Percentiles rank a stretch among this genome's conserved stretches.
Conservation (phyloP, 176 grass and related monocot genomes). For the Alopecurus myosuroides region DNA sequence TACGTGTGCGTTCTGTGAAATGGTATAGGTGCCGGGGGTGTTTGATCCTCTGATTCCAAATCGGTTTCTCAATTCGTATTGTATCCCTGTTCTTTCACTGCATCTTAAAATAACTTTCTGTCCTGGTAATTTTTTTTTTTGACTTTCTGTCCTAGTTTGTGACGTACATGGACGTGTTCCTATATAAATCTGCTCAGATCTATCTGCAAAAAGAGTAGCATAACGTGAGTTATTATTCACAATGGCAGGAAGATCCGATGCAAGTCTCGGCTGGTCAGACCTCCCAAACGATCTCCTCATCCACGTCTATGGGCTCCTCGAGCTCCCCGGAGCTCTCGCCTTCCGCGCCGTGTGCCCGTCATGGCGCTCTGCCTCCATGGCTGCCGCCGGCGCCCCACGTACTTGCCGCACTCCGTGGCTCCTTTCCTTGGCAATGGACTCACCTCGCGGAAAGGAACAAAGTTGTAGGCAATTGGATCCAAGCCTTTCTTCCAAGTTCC, state of each 20-base stretch:
- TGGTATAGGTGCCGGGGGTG: too few species aligned
- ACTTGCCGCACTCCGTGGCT: neutral
- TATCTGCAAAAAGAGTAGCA: too few species aligned
- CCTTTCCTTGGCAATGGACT: neutral
- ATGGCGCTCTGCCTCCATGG: neutral
- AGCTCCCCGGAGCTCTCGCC: neutral
- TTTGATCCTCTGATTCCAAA: too few species aligned
- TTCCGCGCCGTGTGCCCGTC: neutral
- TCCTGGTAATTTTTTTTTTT: too few species aligned
- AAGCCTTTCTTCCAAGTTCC: neutral
- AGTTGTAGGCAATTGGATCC: neutral
- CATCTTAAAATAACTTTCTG: too few species aligned
- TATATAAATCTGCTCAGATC: too few species aligned
- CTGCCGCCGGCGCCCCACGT: neutral
- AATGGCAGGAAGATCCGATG: neutral
- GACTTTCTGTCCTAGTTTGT: too few species aligned
- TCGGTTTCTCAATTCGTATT: too few species aligned
- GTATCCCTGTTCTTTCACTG: too few species aligned
- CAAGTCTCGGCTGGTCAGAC: neutral
- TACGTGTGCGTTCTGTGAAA: too few species aligned
- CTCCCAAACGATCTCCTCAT: neutral
- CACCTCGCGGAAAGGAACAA: neutral
- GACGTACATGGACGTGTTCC: too few species aligned
- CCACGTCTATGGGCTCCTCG: neutral
- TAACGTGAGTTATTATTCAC: neutral